These are phyloP conservation scores for Acarospora socialis DNA, from an alignment of 2,329 filamentous ascomycete genomes.

Conservation along the genomic window DNA sequence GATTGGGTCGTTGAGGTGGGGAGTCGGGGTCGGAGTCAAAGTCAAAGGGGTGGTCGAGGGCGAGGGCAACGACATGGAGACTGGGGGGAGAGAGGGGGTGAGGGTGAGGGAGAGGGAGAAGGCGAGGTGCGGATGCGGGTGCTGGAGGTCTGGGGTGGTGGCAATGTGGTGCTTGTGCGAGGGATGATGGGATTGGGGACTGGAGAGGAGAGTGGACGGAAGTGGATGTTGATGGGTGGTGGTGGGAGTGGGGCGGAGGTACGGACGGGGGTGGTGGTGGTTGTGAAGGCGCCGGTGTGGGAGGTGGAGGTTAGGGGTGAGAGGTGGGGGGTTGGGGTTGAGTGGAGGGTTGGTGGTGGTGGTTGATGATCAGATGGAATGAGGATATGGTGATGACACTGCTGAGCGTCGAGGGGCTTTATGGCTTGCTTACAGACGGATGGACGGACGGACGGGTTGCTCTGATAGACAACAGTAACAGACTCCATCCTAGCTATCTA, in stretches of 20 bases:
- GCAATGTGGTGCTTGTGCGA: constrained; percentile 14
- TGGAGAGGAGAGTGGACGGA: constrained; percentile 13
- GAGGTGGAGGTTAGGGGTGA: constrained; percentile 4
- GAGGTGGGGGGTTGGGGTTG: constrained; percentile 8
- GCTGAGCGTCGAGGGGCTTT: background rate
- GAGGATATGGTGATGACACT: background rate
- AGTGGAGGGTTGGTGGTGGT: constrained; percentile 9
- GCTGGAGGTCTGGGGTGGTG: constrained; percentile 18
- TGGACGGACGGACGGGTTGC: too few relatives aligned
- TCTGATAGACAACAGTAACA: too few relatives aligned
- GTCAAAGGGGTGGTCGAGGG: constrained; percentile 3
- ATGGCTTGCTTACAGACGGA: background rate
- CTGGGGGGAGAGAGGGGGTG: constrained; percentile 15
- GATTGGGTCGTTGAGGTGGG: constrained; percentile 32
- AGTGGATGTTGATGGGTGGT: constrained; percentile 13
- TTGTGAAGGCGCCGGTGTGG: constrained; percentile 8
- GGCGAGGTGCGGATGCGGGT: too few relatives aligned
- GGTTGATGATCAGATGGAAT: background rate
- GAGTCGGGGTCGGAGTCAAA: background rate
- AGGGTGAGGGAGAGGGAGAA: too few relatives aligned
- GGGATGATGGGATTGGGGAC: constrained; percentile 18
- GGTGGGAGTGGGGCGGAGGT: constrained; percentile 6
- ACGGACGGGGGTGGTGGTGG: constrained; percentile 6
- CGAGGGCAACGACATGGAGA: constrained; percentile 10
- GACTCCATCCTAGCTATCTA: too few relatives aligned